These are phyloP conservation scores for Russula abietina DNA, from an alignment of 768 basidiomycete species.

Conservation along the genomic window DNA sequence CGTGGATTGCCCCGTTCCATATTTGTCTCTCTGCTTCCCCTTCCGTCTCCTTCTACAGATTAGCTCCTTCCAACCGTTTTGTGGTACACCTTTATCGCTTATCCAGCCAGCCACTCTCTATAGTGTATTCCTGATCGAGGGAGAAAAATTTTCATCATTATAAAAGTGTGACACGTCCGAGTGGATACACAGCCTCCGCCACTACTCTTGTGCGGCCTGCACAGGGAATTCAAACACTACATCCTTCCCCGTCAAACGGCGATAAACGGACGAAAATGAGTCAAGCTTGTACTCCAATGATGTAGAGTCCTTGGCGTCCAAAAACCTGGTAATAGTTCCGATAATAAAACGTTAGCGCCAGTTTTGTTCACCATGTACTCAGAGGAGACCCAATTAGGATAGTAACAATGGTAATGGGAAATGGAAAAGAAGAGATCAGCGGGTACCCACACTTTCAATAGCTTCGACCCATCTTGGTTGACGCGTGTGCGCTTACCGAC, in stretches of 20 bases:
- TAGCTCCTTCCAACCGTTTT: not conserved
- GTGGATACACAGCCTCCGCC: slow-evolving; percentile 31
- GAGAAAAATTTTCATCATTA: not conserved
- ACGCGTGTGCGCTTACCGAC: slow-evolving; percentile 97
- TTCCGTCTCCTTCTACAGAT: not conserved
- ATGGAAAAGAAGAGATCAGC: slow-evolving; percentile 9
- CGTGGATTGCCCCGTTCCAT: not conserved
- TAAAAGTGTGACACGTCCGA: not conserved
- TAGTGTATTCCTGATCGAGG: not conserved
- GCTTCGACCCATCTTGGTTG: slow-evolving; percentile 87
- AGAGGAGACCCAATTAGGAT: slow-evolving; percentile 10
- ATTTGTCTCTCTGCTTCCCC: not conserved
- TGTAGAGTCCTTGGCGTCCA: slow-evolving; percentile 96
- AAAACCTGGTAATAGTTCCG: slow-evolving; percentile 52
- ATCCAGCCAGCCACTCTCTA: not conserved
- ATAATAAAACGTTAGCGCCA: slow-evolving; percentile 9
- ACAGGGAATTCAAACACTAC: slow-evolving; percentile 92
- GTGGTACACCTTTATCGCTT: not conserved
- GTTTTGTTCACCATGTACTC: not conserved
- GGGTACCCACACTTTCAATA: slow-evolving; percentile 88
- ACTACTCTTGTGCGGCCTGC: slow-evolving; percentile 60
- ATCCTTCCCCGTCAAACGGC: slow-evolving; percentile 92
- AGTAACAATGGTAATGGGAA: slow-evolving; percentile 9
- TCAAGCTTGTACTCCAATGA: slow-evolving; percentile 99
- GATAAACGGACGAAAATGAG: slow-evolving; percentile 97